Percentiles rank a stretch among this genome's conserved stretches.
phyloP scores from a whole-genome alignment of 805 yeast genomes.

The Vanderwaltozyma polyspora region DNA sequence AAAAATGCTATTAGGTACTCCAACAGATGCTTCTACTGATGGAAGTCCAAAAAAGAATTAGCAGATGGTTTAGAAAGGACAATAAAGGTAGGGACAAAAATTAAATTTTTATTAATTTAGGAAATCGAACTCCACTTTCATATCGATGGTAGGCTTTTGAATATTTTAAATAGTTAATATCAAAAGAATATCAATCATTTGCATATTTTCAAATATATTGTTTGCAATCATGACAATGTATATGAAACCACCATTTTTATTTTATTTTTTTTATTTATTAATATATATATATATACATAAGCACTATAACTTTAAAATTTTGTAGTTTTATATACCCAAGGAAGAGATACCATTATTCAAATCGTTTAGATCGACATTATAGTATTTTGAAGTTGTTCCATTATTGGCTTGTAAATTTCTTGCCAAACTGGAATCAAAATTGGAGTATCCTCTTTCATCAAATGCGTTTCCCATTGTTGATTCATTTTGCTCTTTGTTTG shows the following conservation, averaged over 20 bases:
- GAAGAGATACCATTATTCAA: conserved; percentile 1
- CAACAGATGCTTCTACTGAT: background rate
- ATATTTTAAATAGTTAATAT: background rate
- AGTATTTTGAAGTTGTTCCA: conserved; percentile 1
- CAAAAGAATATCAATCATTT: too few species aligned
- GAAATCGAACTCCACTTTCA: background rate
- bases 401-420: conserved; percentile 11
- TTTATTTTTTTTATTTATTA: too few species aligned
- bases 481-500: background rate
- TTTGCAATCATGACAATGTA: too few species aligned
- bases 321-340: background rate
- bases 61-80: conserved; percentile 4
- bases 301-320: background rate
- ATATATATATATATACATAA: too few species aligned
- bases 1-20: conserved; percentile 1
- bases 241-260: too few species aligned
- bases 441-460: conserved; percentile 3
- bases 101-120: background rate
- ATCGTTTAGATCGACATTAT: background rate
- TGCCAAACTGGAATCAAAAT: conserved; percentile 15
- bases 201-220: too few species aligned
- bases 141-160: background rate
- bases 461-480: conserved; percentile 5
- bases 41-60: background rate
- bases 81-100: background rate